phyloP scores from a whole-genome alignment of 1,284 basidiomycete genomes.

The Fomitopsis betulina region DNA sequence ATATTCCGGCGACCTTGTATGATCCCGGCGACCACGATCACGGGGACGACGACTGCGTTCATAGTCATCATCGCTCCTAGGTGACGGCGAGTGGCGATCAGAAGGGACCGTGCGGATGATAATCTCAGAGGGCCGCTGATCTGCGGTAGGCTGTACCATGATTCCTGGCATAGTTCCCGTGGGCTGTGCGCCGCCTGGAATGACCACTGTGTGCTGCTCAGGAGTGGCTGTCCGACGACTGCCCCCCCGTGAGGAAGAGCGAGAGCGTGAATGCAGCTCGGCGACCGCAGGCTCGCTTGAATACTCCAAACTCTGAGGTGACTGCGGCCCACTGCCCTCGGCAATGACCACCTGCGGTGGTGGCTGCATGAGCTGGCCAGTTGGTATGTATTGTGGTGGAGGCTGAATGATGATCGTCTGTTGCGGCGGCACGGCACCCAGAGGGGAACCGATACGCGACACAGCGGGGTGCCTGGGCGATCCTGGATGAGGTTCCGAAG shows the following conservation, averaged over 20 bases:
- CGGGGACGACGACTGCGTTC: neutral
- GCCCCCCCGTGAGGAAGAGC: neutral
- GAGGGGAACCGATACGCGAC: neutral
- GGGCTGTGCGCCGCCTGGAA: neutral
- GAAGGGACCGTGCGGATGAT: too few species aligned
- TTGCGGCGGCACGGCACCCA: neutral
- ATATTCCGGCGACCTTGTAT: neutral
- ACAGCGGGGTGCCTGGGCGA: slow-evolving; percentile 7
- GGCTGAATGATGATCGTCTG: slow-evolving; percentile 8
- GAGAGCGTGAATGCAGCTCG: neutral
- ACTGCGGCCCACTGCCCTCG: too few species aligned
- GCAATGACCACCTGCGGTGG: neutral
- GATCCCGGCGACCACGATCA: neutral
- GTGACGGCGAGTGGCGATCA: too few species aligned
- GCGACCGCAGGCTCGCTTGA: too few species aligned
- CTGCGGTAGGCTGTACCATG: too few species aligned
- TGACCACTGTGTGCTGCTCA: neutral
- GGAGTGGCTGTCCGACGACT: neutral
- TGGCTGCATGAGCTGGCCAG: too few species aligned
- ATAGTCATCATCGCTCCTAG: neutral
- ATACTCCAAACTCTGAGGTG: neutral
- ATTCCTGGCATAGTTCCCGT: too few species aligned
- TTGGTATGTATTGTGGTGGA: neutral
- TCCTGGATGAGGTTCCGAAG: slow-evolving; percentile 1
- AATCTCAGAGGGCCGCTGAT: too few species aligned